These are phyloP conservation scores for Malassezia caprae DNA, from an alignment of 1,284 basidiomycete species.

Conservation along the genomic window DNA sequence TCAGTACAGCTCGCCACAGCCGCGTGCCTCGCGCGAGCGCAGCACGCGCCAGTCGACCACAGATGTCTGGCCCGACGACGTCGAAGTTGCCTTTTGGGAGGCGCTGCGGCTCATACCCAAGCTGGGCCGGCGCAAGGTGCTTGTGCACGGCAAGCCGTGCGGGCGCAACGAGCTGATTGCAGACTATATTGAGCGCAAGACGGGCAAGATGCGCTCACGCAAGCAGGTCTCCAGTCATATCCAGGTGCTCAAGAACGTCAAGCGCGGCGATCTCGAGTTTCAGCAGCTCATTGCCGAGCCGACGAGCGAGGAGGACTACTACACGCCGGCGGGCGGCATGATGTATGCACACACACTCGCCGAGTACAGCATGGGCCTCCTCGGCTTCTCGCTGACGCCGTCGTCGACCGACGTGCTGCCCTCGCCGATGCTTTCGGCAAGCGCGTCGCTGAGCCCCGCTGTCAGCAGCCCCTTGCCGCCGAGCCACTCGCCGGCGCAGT, in stretches of 20 bases:
- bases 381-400: slow-evolving; percentile 19
- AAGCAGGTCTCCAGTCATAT: slow-evolving; percentile 49
- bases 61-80: slow-evolving; percentile 50
- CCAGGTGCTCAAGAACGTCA: slow-evolving; percentile 48
- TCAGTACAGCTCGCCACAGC: slow-evolving; percentile 15
- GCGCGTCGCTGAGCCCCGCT: slow-evolving; percentile 28
- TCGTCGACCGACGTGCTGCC: not conserved
- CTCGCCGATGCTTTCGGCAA: not conserved
- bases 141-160: slow-evolving; percentile 52
- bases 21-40: slow-evolving; percentile 13
- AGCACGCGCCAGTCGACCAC: slow-evolving; percentile 38
- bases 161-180: slow-evolving; percentile 55
- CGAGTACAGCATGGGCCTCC: slow-evolving; percentile 42
- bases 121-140: slow-evolving; percentile 51
- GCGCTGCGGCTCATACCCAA: slow-evolving; percentile 50
- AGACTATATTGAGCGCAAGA: slow-evolving; percentile 52
- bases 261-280: slow-evolving; percentile 47
- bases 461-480: slow-evolving; percentile 15
- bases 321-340: slow-evolving; percentile 47
- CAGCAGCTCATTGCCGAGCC: slow-evolving; percentile 47
- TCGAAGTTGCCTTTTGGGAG: slow-evolving; percentile 50
- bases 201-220: slow-evolving; percentile 45
- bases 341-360: slow-evolving; percentile 46
- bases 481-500: slow-evolving; percentile 19
- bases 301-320: slow-evolving; percentile 44